Evolutionary conservation across 2,329 filamentous ascomycete species (phyloP), one percentile per base, ranked within the genome.

Genomic region (Chaetothyriales sp.): DNA sequence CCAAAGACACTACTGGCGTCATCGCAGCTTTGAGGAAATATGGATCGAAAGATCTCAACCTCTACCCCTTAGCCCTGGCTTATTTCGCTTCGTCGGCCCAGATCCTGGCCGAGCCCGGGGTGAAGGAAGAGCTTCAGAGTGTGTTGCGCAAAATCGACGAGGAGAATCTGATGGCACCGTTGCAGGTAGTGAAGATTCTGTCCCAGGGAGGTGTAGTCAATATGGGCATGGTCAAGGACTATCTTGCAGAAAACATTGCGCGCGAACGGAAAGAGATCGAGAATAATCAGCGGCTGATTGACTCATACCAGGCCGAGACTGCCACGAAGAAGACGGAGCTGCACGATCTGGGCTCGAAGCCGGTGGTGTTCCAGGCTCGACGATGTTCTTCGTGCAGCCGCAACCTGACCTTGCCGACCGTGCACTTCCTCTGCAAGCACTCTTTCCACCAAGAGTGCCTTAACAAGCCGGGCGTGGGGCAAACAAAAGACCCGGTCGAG

Each of bases 381-480:
- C 80, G 92, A 49, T 98, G 92, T 66, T 83, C 85, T 25, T 82
- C 85, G 49, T 98, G 92, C 66, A 81, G 81, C 15, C 78, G 81
- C 40, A 76, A 80, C 22, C 75, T 97, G 18, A 89, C 95, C 58
- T 73, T 97, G 10, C 92, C 92, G 0, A 86, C 83, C 0, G 89
- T 98, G 47, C 92, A 98, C 65, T 98, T 98, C 66, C 70, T 98
- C 57, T 98, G 92, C 73, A 95, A 94, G 67, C 92, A 98, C 67
- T 89, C 84, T 55, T 98, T 95, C 74, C 92, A 98, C 65, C 87
- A 94, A 70, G 77, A 86, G 46, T 98, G 90, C 67, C 71, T 98
- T 44, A 86, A 86, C 64, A 73, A 75, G 4, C 55, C 56, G 8
- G 67, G 65, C 2, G 69, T 70, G 28, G 74, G 77, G 19, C 73